phyloP scores from a whole-genome alignment of 371 early-diverging fungal species.

The Nematocida parisii region DNA sequence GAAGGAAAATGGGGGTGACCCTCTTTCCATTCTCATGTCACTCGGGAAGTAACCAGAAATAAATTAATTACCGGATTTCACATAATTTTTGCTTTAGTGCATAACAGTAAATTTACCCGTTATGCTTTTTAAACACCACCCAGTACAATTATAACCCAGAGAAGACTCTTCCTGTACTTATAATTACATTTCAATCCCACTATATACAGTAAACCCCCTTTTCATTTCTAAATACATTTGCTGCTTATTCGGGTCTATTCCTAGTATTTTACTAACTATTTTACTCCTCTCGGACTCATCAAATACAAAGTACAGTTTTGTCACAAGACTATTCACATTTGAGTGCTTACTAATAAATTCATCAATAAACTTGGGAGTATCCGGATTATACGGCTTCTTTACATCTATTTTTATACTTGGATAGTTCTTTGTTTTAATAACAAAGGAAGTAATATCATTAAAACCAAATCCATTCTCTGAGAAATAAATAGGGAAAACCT shows the following conservation, averaged over 20 bases:
- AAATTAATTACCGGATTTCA: background rate
- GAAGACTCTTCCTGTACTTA: too few species aligned
- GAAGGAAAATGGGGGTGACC: constrained; percentile 59
- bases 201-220: constrained; percentile 21
- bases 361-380: constrained; percentile 21
- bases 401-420: constrained; percentile 20
- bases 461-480: constrained; percentile 1
- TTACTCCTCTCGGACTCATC: constrained; percentile 27
- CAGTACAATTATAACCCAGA: too few species aligned
- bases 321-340: constrained; percentile 13
- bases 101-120: too few species aligned
- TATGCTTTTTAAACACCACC: too few species aligned
- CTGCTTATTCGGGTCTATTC: constrained; percentile 50
- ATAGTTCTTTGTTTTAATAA: background rate
- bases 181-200: background rate
- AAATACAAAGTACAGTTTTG: constrained; percentile 31
- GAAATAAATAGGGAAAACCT: background rate
- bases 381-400: background rate
- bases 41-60: constrained; percentile 58
- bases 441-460: background rate
- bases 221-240: constrained; percentile 41
- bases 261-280: constrained; percentile 27
- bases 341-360: constrained; percentile 34
- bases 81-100: too few species aligned
- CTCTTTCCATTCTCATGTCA: constrained; percentile 59